Base-by-base conservation (phyloP, 176 grass and related monocot genomes). In the Triticum timopheevii region DNA sequence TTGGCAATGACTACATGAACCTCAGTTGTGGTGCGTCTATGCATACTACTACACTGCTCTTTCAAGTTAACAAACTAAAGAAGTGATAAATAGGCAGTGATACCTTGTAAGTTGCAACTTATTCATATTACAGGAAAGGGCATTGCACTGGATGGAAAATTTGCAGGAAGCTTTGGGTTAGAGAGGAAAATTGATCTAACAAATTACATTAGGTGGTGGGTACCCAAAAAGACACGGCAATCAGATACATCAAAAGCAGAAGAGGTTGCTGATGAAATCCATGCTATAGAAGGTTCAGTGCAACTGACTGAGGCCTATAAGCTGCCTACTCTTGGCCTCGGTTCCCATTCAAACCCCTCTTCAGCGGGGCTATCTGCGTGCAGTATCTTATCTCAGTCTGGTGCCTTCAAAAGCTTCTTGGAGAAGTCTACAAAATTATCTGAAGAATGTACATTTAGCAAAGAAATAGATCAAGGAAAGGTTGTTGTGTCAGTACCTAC, bases 171-270 rank as follows among this genome's bases (percentile, higher is more conserved):
- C 87, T 90, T 89, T 27, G 90, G 86, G 8, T 80, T 92, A 84
- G 93, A 98, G 70, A 92, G 90, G 86, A 99, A 96, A 96, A 87
- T 92, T 90, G 94, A 99, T 93, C 87, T 99, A 58, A 96, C 97
- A 87, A 96, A 90, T 85, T 99, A 96, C 86, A 99, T 99, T 80
- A 91, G 89, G 73, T 99, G 97, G 97, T 99, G 97, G 97, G 52
- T 90, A 44, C 94, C 92, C 19, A 99, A 96, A 87, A 99, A 94
- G 84, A 34, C 87, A 27, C 87, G 90, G 76, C 90, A 93, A 72
- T 86, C 87, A 82, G 90, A 99, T 85, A 89, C 87, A 76, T 50
- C 90, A 50, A 88, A 88, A 83, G 80, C 66, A 64, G 97, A 99
- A 80, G 96, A 90, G 67, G 83, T 93, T 42, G 69, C 90, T 65